These are phyloP conservation scores for Chaetomium strumarium DNA, from an alignment of 2,329 filamentous ascomycete genomes.

Conservation along the genomic window DNA sequence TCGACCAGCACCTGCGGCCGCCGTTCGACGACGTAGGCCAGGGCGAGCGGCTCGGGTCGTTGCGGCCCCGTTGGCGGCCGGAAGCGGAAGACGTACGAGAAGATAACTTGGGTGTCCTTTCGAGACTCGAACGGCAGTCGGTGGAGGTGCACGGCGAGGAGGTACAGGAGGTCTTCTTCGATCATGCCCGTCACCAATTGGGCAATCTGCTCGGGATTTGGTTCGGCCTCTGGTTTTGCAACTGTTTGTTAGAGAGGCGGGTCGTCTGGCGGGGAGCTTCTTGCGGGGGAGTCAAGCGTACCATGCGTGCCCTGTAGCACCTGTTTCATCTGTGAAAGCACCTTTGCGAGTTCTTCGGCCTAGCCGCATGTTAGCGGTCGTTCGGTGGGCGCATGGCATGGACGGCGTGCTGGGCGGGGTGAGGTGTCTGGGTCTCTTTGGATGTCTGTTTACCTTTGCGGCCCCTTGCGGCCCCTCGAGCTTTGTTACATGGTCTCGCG, in stretches of 20 bases:
- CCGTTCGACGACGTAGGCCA: constrained; percentile 83
- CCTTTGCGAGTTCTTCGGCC: constrained; percentile 82
- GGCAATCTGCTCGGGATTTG: constrained; percentile 79
- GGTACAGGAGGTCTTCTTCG: constrained; percentile 80
- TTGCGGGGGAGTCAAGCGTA: constrained; percentile 35
- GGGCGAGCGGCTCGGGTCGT: constrained; percentile 71
- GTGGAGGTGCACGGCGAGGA: constrained; percentile 76
- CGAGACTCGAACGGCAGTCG: constrained; percentile 90
- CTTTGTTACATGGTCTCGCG: constrained; percentile 47
- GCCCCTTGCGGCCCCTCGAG: constrained; percentile 44
- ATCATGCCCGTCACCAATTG: constrained; percentile 79
- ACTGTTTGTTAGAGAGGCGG: neutral
- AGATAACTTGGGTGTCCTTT: constrained; percentile 92
- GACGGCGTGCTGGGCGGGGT: neutral
- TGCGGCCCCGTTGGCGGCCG: constrained; percentile 62
- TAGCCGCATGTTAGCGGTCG: constrained; percentile 32
- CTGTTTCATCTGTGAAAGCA: constrained; percentile 85
- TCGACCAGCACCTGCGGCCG: constrained; percentile 83
- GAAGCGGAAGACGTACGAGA: constrained; percentile 91
- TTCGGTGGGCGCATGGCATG: constrained; percentile 1
- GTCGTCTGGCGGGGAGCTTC: neutral
- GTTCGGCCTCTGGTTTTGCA: constrained; percentile 69
- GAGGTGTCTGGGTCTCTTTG: too few species aligned
- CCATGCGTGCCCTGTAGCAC: constrained; percentile 90
- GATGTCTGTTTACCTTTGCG: constrained; percentile 39